Evolutionary conservation across 768 basidiomycete species (phyloP), one percentile per base, ranked within the genome.

Genomic region (Naematelia aurantialba): DNA sequence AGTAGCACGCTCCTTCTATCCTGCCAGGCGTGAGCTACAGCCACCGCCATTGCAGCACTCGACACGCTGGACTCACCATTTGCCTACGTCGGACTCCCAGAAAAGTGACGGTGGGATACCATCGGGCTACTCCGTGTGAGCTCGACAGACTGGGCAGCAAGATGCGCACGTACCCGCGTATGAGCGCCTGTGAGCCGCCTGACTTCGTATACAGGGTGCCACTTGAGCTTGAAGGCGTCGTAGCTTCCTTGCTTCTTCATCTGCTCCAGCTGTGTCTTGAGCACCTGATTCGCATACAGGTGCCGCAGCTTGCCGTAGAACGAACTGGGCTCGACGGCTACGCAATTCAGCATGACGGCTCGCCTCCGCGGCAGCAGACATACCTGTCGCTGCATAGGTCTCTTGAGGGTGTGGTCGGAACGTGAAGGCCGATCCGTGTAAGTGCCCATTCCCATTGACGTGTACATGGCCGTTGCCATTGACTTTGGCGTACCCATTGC

Each of bases 11-110:
- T 2, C 46, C 64, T 56, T 69, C 67, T 45, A 69, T 56, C 67
- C 67, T 68, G 45, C 3, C 14, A 2, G 21, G 2, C n/a, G 44
- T 52, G 27, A 42, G 52, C 12, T 19, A 31, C 30, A 34, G 30
- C 14, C 22, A 13, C 12, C 24, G 8, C 2, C 14, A 44, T 44
- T 1, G 52, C 5, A 17, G 4, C 26, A 13, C 10, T n/a, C n/a
- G n/a, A n/a, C n/a, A n/a, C 1, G 5, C 14, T 44, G n/a, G 45
- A 52, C 58, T 47, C 34, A 66, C 67, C 67, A 69, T 52, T 69
- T 69, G 12, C 67, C 67, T 4, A 69, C 62, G 47, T 69, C 67
- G 2, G 61, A 63, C 26, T 66, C 67, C 67, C 67, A 69, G 45
- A 66, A 63, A 17, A 69, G 45, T 2, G 61, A 58, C 21, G 67